Base-by-base conservation (phyloP, 495 filamentous ascomycete species). In the Hypoxylon perforatum region DNA sequence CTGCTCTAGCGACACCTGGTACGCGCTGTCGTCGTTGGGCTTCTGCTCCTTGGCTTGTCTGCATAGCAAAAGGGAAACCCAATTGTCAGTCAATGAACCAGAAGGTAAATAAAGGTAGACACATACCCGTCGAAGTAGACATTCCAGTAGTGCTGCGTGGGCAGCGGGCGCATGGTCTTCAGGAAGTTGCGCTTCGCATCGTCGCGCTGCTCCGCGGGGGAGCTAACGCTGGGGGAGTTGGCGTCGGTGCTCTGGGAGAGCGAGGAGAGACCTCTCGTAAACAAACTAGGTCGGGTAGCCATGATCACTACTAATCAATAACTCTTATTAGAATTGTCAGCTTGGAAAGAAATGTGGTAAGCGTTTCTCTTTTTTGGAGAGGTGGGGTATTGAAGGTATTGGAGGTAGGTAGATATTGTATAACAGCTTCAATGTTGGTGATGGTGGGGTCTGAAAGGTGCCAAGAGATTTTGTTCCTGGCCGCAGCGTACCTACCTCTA, bases 1-100 rank as follows among this genome's bases (percentile, higher is more conserved):
- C 65, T 88, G 82, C 67, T 88, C 90, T 18, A 92, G 84, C 58
- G 88, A 85, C 41, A 82, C 85, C 60, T 84, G 82, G 78, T 91
- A 93, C 54, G 75, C 76, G 58, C 65, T 72, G 45, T 79, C 75
- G 44, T 73, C 71, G 41, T 75, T 61, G 49, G 76, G 76, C 48
- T 76, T 73, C 55, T 75, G 75, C 3, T 81, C 77, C 57, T 79
- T 82, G 63, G 76, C 67, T 63, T 78, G 77, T 67, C 78, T 78
- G 45, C n/a, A 17, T 10, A 54, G 18, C 5, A 1, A 3, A 15
- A 8, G 25, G 25, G 50, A 30, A 35, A 51, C 28, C 33, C 8
- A 35, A n/a, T 41, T 19, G 41, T 44, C 17, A 44, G 65, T 73
- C 61, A 73, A 44, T 21, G n/a, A 9, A 44, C n/a, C 15, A 18